phyloP scores from a whole-genome alignment of 495 filamentous ascomycete genomes.

The Polyplosphaeria fusca region DNA sequence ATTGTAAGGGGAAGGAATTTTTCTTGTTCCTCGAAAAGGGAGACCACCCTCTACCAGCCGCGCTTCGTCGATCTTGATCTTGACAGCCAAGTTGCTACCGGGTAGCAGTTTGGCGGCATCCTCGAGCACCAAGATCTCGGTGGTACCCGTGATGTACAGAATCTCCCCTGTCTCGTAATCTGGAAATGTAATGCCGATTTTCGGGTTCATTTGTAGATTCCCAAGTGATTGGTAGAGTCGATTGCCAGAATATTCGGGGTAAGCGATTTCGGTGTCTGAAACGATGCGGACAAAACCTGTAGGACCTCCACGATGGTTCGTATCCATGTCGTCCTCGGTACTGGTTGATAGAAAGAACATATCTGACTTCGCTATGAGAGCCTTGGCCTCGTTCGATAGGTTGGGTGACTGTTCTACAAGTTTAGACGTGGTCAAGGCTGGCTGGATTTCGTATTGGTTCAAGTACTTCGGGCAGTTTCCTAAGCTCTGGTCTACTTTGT shows the following conservation, averaged over 20 bases:
- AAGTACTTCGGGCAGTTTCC: constrained; percentile 82
- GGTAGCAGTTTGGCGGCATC: constrained; percentile 59
- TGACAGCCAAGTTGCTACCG: constrained; percentile 67
- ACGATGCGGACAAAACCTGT: constrained; percentile 68
- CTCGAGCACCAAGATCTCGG: constrained; percentile 61
- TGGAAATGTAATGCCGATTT: constrained; percentile 63
- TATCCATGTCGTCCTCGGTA: constrained; percentile 68
- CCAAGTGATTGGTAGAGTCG: constrained; percentile 77
- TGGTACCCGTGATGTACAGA: constrained; percentile 65
- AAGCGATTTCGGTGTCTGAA: constrained; percentile 60
- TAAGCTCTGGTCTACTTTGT: constrained; percentile 65
- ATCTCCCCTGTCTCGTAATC: constrained; percentile 68
- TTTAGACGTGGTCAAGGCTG: constrained; percentile 51
- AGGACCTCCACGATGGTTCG: constrained; percentile 76
- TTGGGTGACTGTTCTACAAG: constrained; percentile 48
- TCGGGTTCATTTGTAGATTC: constrained; percentile 63
- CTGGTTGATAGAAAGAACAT: constrained; percentile 73
- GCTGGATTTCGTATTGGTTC: constrained; percentile 63
- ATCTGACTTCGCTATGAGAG: constrained; percentile 63
- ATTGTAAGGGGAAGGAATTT: constrained; percentile 69
- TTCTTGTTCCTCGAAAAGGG: constrained; percentile 58
- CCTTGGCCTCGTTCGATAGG: constrained; percentile 50
- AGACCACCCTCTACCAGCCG: constrained; percentile 61
- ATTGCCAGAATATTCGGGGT: constrained; percentile 81
- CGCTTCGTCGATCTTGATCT: constrained; percentile 57